A percentile compares a stretch with the other conserved stretches of the same genome.
These are phyloP conservation scores for Anthoceros angustus DNA, from an alignment of 225 moss, liverwort and hornwort genomes.

Conservation along the genomic window DNA sequence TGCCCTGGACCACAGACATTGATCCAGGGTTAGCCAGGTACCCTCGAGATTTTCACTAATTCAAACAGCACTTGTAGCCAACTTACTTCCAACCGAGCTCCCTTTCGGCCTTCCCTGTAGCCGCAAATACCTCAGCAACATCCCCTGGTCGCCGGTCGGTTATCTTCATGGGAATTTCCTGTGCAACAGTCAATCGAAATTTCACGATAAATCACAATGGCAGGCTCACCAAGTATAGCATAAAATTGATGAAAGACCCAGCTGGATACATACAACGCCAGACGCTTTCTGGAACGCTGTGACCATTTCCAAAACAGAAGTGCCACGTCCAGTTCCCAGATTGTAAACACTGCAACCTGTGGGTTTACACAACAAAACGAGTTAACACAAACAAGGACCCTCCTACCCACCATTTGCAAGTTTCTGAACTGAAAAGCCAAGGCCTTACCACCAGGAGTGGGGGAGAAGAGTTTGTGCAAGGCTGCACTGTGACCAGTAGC, in stretches of 20 bases:
- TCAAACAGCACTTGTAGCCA: not conserved
- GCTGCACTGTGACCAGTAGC: constrained; percentile 92
- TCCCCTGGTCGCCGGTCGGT: constrained; percentile 72
- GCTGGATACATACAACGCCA: constrained; percentile 44
- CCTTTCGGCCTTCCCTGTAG: constrained; percentile 55
- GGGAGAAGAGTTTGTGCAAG: constrained; percentile 55
- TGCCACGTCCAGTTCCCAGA: constrained; percentile 87
- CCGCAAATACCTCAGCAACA: constrained; percentile 71
- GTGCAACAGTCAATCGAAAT: constrained; percentile 4
- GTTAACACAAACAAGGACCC: not conserved
- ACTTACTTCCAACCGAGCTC: constrained; percentile 87
- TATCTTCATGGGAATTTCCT: constrained; percentile 71
- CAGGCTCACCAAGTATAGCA: not conserved
- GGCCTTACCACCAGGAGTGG: constrained; percentile 47
- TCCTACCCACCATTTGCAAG: not conserved
- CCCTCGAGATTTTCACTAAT: not conserved
- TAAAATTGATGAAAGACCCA: not conserved
- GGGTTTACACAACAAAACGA: constrained; percentile 12
- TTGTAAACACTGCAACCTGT: constrained; percentile 83
- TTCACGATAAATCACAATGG: constrained; percentile 4
- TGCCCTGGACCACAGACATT: not conserved
- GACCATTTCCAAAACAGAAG: constrained; percentile 86
- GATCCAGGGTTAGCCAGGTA: not conserved
- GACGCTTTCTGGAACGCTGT: constrained; percentile 88
- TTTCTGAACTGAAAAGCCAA: not conserved